Base-by-base conservation (phyloP, 129 eudicot species). In the Lonicera japonica region DNA sequence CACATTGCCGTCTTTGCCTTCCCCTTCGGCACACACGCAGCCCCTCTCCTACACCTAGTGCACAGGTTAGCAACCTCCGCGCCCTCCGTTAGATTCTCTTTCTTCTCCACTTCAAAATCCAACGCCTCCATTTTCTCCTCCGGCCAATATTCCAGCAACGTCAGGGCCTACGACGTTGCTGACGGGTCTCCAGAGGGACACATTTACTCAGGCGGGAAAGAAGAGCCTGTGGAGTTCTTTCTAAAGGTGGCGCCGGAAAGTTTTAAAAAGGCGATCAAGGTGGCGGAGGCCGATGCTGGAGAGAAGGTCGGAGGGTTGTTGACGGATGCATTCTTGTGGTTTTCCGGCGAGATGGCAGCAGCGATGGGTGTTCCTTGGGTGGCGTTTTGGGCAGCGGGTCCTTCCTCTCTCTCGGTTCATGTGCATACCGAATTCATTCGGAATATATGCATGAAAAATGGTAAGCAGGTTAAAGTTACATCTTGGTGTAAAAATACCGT, bases 301-400 rank as follows among this genome's bases (percentile, higher is more conserved):
- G 25, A 16, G 66, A 68, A 61, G 56, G 56, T 77, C 15, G 72
- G 58, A 1, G 76, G 79, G 50, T 8, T 80, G 57, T 14, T 76
- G 21, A 25, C 70, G 18, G 86, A 80, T 24, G 82, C 86, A 2
- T 80, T 80, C 19, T 23, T 76, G 60, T 76, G 79, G 79, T 81
- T 76, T 36, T 65, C 79, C 25, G 34, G 43, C 18, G 86, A 81
- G 15, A 39, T 81, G 54, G 82, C 86, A 0, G 64, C 25, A 50
- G 71, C 65, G 5, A 53, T 38, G 36, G 60, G 65, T 21, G 67
- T 69, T 14, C 60, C 74, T 29, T 81, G 86, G 86, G 25, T 76
- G 34, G 34, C 79, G 21, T 43, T 81, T 19, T 81, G 82, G 86
- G 58, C 70, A 41, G 56, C 82, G 4, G 78, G 68, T 0, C 21